These are phyloP conservation scores for Kickxella alabastrina DNA, from an alignment of 192 early-diverging fungal genomes.

Conservation along the genomic window DNA sequence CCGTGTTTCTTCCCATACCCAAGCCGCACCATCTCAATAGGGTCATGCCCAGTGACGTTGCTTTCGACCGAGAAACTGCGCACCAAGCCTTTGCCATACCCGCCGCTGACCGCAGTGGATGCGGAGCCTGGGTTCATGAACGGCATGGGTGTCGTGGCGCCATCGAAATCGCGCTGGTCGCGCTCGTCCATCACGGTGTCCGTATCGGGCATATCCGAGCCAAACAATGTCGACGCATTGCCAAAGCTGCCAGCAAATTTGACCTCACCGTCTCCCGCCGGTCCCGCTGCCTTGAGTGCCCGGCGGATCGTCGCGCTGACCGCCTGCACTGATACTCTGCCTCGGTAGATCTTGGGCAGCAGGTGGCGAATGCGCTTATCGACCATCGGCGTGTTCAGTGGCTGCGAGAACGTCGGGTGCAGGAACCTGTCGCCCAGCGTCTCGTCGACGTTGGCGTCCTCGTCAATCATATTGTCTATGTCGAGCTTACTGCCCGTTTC, in stretches of 20 bases:
- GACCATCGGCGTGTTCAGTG: slow-evolving; percentile 64
- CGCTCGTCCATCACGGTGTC: slow-evolving; percentile 48
- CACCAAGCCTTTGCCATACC: slow-evolving; percentile 11
- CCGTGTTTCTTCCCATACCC: background rate
- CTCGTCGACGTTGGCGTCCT: slow-evolving; percentile 20
- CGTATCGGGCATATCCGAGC: slow-evolving; percentile 25
- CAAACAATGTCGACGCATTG: slow-evolving; percentile 40
- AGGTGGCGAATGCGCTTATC: slow-evolving; percentile 62
- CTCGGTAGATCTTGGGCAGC: slow-evolving; percentile 60
- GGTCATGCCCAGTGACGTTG: slow-evolving; percentile 16
- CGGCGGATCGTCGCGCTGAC: background rate
- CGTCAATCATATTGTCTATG: slow-evolving; percentile 14
- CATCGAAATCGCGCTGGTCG: slow-evolving; percentile 50
- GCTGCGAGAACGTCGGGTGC: slow-evolving; percentile 61
- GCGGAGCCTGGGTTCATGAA: slow-evolving; percentile 4
- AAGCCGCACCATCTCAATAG: slow-evolving; percentile 21
- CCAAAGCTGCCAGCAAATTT: slow-evolving; percentile 19
- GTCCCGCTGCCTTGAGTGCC: background rate
- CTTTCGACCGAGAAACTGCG: slow-evolving; percentile 44
- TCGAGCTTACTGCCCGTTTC: slow-evolving; percentile 41
- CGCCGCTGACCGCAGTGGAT: background rate
- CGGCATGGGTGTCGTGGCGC: slow-evolving; percentile 28
- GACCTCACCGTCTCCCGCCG: slow-evolving; percentile 3
- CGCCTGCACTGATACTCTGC: slow-evolving; percentile 27
- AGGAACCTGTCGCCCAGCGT: slow-evolving; percentile 59